These are phyloP conservation scores for Termitomyces sp. DNA, from an alignment of 768 basidiomycete species.

Conservation along the genomic window DNA sequence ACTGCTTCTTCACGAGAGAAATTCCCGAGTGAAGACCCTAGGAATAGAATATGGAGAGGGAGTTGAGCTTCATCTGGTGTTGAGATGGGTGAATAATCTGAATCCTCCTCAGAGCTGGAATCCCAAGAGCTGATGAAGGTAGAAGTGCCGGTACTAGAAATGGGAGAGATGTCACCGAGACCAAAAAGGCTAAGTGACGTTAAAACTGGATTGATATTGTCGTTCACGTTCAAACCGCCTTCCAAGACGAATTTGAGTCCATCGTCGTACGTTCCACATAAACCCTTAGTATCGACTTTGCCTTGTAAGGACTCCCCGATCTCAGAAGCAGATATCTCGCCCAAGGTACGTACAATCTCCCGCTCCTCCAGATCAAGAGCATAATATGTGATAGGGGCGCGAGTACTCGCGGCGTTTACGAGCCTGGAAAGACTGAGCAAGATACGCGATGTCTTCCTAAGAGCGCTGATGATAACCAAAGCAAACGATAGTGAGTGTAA, in stretches of 20 bases:
- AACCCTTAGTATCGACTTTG: constrained; percentile 77
- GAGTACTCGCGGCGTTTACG: constrained; percentile 31
- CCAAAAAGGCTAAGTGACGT: constrained; percentile 8
- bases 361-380: constrained; percentile 90
- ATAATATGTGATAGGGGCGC: constrained; percentile 73
- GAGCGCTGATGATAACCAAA: constrained; percentile 45
- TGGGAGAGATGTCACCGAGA: constrained; percentile 34
- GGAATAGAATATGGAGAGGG: constrained; percentile 82
- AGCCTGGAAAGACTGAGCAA: constrained; percentile 65
- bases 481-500: background rate
- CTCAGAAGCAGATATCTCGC: constrained; percentile 58
- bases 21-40: constrained; percentile 92
- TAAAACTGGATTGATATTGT: constrained; percentile 7
- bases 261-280: constrained; percentile 90
- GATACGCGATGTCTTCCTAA: constrained; percentile 88
- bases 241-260: constrained; percentile 77
- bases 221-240: constrained; percentile 47
- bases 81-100: constrained; percentile 34
- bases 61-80: constrained; percentile 43
- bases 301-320: constrained; percentile 60
- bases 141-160: constrained; percentile 29
- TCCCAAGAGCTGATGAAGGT: constrained; percentile 21
- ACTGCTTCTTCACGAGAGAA: constrained; percentile 70
- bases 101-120: constrained; percentile 22
- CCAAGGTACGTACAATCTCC: constrained; percentile 80